Evolutionary conservation across 1,284 basidiomycete species (phyloP).

Genomic region (Apiotrichum montevideense): DNA sequence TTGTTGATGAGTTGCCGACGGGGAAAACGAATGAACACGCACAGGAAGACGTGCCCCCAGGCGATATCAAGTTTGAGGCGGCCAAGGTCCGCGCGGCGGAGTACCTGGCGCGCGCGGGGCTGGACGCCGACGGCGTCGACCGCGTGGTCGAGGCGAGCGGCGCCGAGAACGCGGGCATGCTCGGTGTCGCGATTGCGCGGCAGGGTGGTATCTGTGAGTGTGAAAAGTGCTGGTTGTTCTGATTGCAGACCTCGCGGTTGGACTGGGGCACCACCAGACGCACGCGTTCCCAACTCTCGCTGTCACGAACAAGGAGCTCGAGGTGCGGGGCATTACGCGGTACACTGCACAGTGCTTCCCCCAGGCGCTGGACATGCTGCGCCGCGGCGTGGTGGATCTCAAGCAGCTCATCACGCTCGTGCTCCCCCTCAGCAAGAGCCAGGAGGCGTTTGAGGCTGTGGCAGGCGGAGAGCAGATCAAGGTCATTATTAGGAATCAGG

Average conservation of each 20-base stretch:
- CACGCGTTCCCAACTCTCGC: constrained; percentile 40
- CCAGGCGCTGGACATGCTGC: constrained; percentile 53
- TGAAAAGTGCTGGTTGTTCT: background rate
- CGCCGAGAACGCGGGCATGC: constrained; percentile 58
- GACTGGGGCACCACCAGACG: constrained; percentile 42
- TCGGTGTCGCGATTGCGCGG: constrained; percentile 56
- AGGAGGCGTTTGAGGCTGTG: constrained; percentile 54
- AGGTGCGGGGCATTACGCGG: constrained; percentile 56
- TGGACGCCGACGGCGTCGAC: constrained; percentile 52
- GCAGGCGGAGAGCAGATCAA: constrained; percentile 44
- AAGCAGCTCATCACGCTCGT: constrained; percentile 55
- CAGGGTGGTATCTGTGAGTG: constrained; percentile 51
- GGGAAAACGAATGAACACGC: constrained; percentile 17
- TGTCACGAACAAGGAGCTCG: constrained; percentile 62
- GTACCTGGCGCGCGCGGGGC: constrained; percentile 27
- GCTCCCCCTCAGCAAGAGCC: constrained; percentile 49
- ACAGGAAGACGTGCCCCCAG: constrained; percentile 22
- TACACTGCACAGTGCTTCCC: constrained; percentile 46
- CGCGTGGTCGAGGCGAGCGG: constrained; percentile 59
- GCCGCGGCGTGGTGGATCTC: constrained; percentile 53
- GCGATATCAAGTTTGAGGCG: constrained; percentile 38
- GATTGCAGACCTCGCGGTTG: constrained; percentile 36
- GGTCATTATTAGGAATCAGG: constrained; percentile 43
- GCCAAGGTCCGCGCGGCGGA: constrained; percentile 29
- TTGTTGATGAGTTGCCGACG: constrained; percentile 23